Evolutionary conservation across 2,329 filamentous ascomycete genomes (phyloP), one percentile per base, ranked within the genome.

Genomic region (Epichloe sp.): DNA sequence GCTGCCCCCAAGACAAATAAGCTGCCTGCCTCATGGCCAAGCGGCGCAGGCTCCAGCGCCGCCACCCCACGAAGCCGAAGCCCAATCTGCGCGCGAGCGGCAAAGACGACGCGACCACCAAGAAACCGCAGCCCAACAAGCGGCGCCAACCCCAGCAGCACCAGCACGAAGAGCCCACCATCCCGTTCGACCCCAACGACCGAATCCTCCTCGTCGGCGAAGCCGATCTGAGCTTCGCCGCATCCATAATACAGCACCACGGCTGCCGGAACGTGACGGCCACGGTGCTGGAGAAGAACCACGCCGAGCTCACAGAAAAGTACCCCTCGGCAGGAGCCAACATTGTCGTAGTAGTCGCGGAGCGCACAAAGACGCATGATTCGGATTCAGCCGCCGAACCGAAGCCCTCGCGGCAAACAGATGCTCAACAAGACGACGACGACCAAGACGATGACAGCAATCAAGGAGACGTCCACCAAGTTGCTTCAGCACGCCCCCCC

Each of bases 161-260:
- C 40, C 60, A 59, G 43, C 54, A 54, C 37, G 58, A 63, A 44
- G 53, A 60, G 42, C 80, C 74, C 23, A 77, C 71, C 4, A 81
- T 90, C 21, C 86, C 86, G 15, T 90, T 91, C 66, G 65, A 73
- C 23, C 69, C 77, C 40, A 68, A 77, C 58, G 80, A 89, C 57
- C 71, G 76, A 59, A 88, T 91, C 55, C 79, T 93, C 6, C 77
- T 91, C 3, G 69, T 91, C 48, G 87, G 87, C 60, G 87, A 93
- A 63, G 87, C 81, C 57, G 87, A 94, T 66, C 79, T 93, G 62
- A 88, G 84, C 63, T 91, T 89, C 64, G 78, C 86, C 12, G 76
- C 77, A 31, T 82, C 80, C 2, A 73, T 91, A 2, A 73, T 84
- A 49, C 66, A 74, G 49, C 74, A 84, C 60, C 84, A 88, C 68